phyloP scores from a whole-genome alignment of 441 rosid species.

The Daphne laureola region DNA sequence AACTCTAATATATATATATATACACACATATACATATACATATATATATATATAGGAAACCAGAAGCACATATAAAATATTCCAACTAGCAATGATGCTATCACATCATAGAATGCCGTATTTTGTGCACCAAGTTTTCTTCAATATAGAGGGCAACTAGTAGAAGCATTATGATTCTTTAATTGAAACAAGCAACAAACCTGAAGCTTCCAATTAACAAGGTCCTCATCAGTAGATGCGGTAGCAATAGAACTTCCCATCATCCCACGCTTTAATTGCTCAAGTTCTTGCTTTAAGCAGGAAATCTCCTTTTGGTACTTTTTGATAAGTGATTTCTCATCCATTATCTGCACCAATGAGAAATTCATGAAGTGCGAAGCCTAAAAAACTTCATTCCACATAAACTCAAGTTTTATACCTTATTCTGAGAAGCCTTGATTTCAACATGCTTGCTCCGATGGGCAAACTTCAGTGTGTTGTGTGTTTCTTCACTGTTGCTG shows the following conservation, averaged over 20 bases:
- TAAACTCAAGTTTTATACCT: constrained; percentile 38
- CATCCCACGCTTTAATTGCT: constrained; percentile 59
- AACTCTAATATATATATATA: too few relatives aligned
- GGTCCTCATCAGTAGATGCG: constrained; percentile 64
- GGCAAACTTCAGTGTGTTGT: constrained; percentile 91
- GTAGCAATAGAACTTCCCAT: constrained; percentile 35
- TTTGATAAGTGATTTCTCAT: constrained; percentile 90
- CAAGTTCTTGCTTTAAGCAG: constrained; percentile 73
- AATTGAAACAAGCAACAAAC: constrained; percentile 29
- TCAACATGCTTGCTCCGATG: constrained; percentile 84
- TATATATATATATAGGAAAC: too few relatives aligned
- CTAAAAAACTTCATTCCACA: constrained; percentile 10
- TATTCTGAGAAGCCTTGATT: constrained; percentile 78
- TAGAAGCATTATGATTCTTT: too few relatives aligned
- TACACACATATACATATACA: too few relatives aligned
- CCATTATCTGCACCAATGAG: constrained; percentile 52
- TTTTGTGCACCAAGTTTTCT: too few relatives aligned
- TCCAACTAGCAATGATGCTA: neutral
- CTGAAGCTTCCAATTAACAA: constrained; percentile 81
- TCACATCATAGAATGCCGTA: too few relatives aligned
- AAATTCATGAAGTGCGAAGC: constrained; percentile 13
- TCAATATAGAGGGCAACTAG: too few relatives aligned
- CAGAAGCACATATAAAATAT: too few relatives aligned
- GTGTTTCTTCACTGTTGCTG: constrained; percentile 89
- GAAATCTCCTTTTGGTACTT: constrained; percentile 91